These are phyloP conservation scores for Paecilomyces variotii DNA, from an alignment of 2,329 filamentous ascomycete genomes.

Conservation along the genomic window DNA sequence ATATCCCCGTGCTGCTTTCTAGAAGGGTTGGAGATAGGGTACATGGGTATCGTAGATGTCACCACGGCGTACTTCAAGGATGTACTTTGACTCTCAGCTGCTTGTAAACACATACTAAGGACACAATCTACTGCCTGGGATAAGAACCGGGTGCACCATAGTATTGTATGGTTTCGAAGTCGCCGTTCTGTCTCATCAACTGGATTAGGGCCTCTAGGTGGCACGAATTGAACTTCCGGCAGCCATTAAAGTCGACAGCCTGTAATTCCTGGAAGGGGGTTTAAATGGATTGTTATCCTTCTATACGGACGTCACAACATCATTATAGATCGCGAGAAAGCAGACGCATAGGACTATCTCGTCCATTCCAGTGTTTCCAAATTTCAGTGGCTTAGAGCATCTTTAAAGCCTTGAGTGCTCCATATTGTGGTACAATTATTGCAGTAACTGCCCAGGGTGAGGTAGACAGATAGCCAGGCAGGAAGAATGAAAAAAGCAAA, in stretches of 20 bases:
- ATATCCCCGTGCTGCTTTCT: constrained; percentile 1
- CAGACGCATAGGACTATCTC: constrained; percentile 3
- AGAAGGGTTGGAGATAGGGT: constrained; percentile 3
- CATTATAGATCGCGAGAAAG: constrained; percentile 6
- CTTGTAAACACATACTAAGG: neutral
- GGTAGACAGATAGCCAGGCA: constrained; percentile 6
- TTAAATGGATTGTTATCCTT: constrained; percentile 7
- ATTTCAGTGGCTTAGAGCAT: neutral
- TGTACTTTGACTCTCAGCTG: constrained; percentile 1
- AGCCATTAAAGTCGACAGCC: constrained; percentile 7
- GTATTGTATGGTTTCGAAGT: constrained; percentile 3
- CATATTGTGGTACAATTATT: constrained; percentile 1
- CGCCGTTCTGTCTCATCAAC: constrained; percentile 5
- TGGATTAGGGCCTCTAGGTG: constrained; percentile 5
- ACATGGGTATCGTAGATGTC: constrained; percentile 5
- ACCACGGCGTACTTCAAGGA: constrained; percentile 5
- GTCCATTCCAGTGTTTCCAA: neutral
- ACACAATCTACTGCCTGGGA: constrained; percentile 3
- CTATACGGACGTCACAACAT: constrained; percentile 1
- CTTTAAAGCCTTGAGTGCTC: neutral
- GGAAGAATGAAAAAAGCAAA: constrained; percentile 3
- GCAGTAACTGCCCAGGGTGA: neutral
- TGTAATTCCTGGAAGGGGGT: constrained; percentile 2
- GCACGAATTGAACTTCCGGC: constrained; percentile 3
- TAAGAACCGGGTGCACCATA: constrained; percentile 3